phyloP scores from a whole-genome alignment of 2,329 filamentous ascomycete species.

The Botrytis cinerea region DNA sequence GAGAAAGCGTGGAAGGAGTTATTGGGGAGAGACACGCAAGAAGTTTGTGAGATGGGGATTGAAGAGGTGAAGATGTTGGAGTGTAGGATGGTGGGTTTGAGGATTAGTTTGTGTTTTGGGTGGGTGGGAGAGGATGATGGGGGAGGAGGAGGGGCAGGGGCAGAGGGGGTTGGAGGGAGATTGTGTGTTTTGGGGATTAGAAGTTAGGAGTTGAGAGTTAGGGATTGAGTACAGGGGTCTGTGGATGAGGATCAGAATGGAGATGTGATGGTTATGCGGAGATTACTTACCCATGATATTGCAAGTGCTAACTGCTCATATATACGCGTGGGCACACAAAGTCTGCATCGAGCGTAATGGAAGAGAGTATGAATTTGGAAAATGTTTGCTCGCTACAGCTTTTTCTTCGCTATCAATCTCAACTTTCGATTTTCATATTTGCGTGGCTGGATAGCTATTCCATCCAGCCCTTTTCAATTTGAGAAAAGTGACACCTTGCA shows the following conservation, averaged over 20 bases:
- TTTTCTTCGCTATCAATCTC: too few relatives aligned
- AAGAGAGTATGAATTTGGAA: too few relatives aligned
- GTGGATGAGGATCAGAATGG: not conserved
- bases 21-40: constrained; percentile 47
- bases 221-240: not conserved
- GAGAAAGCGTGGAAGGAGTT: constrained; percentile 54
- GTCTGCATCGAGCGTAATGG: too few relatives aligned
- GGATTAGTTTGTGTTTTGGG: constrained; percentile 57
- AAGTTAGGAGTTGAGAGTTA: not conserved
- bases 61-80: constrained; percentile 53
- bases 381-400: too few relatives aligned
- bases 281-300: not conserved
- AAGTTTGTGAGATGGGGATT: constrained; percentile 44
- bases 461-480: too few relatives aligned
- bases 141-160: not conserved
- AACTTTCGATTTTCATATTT: too few relatives aligned
- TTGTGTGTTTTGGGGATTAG: constrained; percentile 18
- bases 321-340: not conserved
- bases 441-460: too few relatives aligned
- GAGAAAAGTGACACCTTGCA: too few relatives aligned
- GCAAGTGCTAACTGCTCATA: not conserved
- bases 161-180: not conserved
- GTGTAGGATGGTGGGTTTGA: constrained; percentile 52
- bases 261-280: not conserved
- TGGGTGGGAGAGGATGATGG: constrained; percentile 45